Evolutionary conservation across 495 filamentous ascomycete genomes (phyloP).

Genomic region (Hapsidospora chrysogenum): DNA sequence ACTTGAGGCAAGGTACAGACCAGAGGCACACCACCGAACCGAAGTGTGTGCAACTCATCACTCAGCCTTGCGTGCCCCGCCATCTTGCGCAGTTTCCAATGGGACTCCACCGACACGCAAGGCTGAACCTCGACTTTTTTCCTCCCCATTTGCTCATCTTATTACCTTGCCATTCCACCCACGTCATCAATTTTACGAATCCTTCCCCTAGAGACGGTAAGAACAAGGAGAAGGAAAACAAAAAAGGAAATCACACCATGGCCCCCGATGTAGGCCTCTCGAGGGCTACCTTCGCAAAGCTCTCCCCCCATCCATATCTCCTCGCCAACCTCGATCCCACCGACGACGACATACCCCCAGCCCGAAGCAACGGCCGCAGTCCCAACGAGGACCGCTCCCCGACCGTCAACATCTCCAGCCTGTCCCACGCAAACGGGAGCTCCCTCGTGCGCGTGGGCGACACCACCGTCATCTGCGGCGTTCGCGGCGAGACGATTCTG

Average conservation of each 20-base stretch:
- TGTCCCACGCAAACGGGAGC: constrained; percentile 78
- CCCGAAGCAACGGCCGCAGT: constrained; percentile 63
- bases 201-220: too few species aligned
- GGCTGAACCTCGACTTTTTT: not conserved
- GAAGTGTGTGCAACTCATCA: too few species aligned
- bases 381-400: constrained; percentile 51
- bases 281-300: constrained; percentile 68
- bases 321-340: constrained; percentile 66
- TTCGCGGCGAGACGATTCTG: constrained; percentile 70
- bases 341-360: constrained; percentile 30
- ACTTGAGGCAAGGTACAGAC: too few species aligned
- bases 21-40: too few species aligned
- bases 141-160: not conserved
- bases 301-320: constrained; percentile 79
- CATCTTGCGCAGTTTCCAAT: not conserved
- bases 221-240: too few species aligned
- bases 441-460: constrained; percentile 78
- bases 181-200: too few species aligned
- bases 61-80: not conserved
- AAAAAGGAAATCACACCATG: not conserved
- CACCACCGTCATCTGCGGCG: constrained; percentile 81
- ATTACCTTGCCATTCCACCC: not conserved
- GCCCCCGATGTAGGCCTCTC: constrained; percentile 46
- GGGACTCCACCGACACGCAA: not conserved
- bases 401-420: constrained; percentile 56